These are phyloP conservation scores for Sporothrix curviconia DNA, from an alignment of 2,329 filamentous ascomycete species.

Conservation along the genomic window DNA sequence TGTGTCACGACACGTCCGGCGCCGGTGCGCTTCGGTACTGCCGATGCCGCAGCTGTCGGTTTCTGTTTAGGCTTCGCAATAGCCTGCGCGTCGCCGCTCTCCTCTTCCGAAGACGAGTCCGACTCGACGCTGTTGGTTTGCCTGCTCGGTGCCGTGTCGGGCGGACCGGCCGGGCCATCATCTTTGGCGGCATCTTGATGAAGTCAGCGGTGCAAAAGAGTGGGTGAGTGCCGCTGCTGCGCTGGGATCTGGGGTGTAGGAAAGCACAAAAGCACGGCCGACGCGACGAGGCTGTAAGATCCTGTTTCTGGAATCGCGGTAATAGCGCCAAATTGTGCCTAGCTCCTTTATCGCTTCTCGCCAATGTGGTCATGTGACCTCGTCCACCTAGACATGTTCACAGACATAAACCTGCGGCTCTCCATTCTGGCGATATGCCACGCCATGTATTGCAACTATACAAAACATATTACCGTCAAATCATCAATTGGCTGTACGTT, in stretches of 20 bases:
- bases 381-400: background rate
- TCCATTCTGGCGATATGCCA: too few relatives aligned
- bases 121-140: slow-evolving; percentile 56
- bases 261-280: background rate
- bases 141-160: slow-evolving; percentile 80
- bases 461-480: too few relatives aligned
- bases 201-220: background rate
- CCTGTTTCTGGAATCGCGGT: background rate
- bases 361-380: too few relatives aligned
- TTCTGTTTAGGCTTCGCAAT: slow-evolving; percentile 32
- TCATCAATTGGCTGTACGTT: too few relatives aligned
- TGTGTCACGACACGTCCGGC: slow-evolving; percentile 46
- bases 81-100: slow-evolving; percentile 33
- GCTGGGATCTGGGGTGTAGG: background rate
- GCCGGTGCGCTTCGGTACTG: slow-evolving; percentile 49
- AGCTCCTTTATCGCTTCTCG: background rate
- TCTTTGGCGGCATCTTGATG: slow-evolving; percentile 60
- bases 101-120: slow-evolving; percentile 44
- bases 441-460: too few relatives aligned
- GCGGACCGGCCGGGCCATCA: slow-evolving; percentile 84
- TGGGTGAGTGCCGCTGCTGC: background rate
- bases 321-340: background rate
- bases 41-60: slow-evolving; percentile 15
- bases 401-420: background rate
- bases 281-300: background rate